A percentile compares a stretch with the other conserved stretches of the same genome.
These are phyloP conservation scores for Russula emetica DNA, from an alignment of 768 basidiomycete genomes.

Conservation along the genomic window DNA sequence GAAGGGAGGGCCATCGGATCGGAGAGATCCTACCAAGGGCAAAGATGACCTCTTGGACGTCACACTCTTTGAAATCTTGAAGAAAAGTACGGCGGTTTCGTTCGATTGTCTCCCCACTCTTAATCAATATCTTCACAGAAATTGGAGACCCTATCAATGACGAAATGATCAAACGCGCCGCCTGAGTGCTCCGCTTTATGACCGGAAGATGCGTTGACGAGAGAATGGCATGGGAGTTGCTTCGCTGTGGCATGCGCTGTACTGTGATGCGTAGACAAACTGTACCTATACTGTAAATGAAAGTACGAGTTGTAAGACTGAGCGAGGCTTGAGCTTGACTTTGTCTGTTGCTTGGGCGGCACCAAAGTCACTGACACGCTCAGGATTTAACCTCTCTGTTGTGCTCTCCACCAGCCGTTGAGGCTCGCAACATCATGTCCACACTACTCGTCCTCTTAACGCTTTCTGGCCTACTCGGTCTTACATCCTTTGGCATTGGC, in stretches of 20 bases:
- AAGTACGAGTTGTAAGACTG: constrained; percentile 27
- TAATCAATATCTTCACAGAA: constrained; percentile 22
- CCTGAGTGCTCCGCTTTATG: constrained; percentile 7
- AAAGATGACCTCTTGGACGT: constrained; percentile 26
- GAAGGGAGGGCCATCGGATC: constrained; percentile 20
- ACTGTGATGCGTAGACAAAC: neutral
- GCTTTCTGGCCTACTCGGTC: constrained; percentile 61
- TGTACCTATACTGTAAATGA: constrained; percentile 11
- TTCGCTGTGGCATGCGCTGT: neutral
- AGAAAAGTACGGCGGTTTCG: constrained; percentile 14
- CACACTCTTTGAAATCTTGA: constrained; percentile 19
- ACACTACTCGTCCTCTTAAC: constrained; percentile 42
- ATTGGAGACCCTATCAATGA: constrained; percentile 36
- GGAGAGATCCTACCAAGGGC: constrained; percentile 16
- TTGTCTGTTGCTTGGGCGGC: neutral
- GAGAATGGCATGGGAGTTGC: neutral
- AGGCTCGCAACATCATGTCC: constrained; percentile 29
- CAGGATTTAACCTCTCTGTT: neutral
- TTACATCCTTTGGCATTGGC: constrained; percentile 62
- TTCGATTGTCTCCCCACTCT: neutral
- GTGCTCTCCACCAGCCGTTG: neutral
- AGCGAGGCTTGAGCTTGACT: neutral
- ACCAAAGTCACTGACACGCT: neutral
- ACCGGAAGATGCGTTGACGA: neutral
- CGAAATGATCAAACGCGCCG: constrained; percentile 29